Conservation (phyloP, 257 asterid genomes). For the Primulina huaijiensis region DNA sequence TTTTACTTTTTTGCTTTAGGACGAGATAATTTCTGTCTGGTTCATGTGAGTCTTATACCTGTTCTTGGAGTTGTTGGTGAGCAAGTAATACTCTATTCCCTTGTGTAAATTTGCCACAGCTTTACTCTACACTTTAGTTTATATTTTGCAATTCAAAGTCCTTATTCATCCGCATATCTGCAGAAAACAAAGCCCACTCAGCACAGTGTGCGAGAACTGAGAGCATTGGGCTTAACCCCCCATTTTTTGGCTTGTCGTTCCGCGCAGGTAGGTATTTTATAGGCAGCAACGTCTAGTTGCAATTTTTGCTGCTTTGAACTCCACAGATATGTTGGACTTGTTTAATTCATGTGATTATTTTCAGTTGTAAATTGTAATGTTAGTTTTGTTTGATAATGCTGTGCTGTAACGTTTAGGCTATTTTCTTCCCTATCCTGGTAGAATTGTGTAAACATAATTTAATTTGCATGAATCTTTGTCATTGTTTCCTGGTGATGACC, state of each 20-base stretch:
- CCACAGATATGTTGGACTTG: background rate
- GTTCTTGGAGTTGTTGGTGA: constrained; percentile 97
- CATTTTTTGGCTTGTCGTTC: constrained; percentile 98
- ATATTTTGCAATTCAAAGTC: constrained; percentile 6
- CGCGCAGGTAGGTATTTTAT: constrained; percentile 50
- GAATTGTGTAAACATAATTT: background rate
- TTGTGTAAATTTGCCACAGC: constrained; percentile 3
- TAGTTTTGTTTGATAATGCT: background rate
- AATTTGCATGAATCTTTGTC: no score
- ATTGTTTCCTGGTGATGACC: background rate
- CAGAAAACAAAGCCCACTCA: constrained; percentile 97
- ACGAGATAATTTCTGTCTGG: constrained; percentile 79
- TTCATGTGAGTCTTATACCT: constrained; percentile 97
- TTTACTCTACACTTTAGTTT: background rate
- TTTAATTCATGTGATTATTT: background rate
- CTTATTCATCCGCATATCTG: constrained; percentile 21
- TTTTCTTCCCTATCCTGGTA: background rate
- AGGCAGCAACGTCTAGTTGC: background rate
- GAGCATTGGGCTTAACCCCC: constrained; percentile 91
- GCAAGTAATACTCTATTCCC: constrained; percentile 59
- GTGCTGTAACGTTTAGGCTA: background rate
- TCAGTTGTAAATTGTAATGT: background rate
- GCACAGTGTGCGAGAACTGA: constrained; percentile 88
- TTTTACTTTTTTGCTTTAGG: constrained; percentile 40
- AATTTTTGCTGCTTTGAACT: constrained; percentile 3